Evolutionary conservation across 495 filamentous ascomycete genomes (phyloP).

Genomic region (Podospora tetraspora): DNA sequence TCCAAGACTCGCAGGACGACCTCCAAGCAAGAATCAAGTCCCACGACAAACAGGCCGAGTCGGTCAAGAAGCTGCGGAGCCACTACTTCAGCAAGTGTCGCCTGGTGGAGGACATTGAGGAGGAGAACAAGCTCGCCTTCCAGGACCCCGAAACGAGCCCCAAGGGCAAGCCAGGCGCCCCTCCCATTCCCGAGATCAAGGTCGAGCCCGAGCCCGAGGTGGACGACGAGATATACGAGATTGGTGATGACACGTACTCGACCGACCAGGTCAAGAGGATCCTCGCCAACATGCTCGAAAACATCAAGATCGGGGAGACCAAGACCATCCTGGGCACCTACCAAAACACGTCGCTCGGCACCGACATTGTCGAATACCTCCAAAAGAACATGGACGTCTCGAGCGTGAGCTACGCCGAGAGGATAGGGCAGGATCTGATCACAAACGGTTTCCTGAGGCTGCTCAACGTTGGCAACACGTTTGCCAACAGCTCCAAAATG

Average conservation of each 20-base stretch:
- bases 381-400: slow-evolving; percentile 80
- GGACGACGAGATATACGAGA: slow-evolving; percentile 78
- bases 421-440: slow-evolving; percentile 89
- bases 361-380: slow-evolving; percentile 91
- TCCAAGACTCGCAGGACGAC: slow-evolving; percentile 90
- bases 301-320: slow-evolving; percentile 77
- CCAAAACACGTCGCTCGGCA: slow-evolving; percentile 80
- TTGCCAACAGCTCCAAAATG: slow-evolving; percentile 95
- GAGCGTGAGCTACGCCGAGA: slow-evolving; percentile 82
- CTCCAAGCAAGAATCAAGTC: slow-evolving; percentile 83
- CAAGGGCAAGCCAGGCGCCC: slow-evolving; percentile 43
- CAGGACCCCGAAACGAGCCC: slow-evolving; percentile 65
- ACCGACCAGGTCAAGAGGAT: slow-evolving; percentile 87
- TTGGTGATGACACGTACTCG: slow-evolving; percentile 80
- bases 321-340: slow-evolving; percentile 97
- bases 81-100: slow-evolving; percentile 99
- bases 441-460: slow-evolving; percentile 80
- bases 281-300: slow-evolving; percentile 77
- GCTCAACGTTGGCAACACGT: slow-evolving; percentile 88
- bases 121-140: slow-evolving; percentile 97
- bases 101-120: slow-evolving; percentile 89
- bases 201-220: slow-evolving; percentile 44
- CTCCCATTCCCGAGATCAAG: slow-evolving; percentile 54
- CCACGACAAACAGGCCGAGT: slow-evolving; percentile 85
- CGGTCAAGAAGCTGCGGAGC: slow-evolving; percentile 85